These are phyloP conservation scores for Trichoderma aggressivum DNA, from an alignment of 2,329 filamentous ascomycete species.

Conservation along the genomic window DNA sequence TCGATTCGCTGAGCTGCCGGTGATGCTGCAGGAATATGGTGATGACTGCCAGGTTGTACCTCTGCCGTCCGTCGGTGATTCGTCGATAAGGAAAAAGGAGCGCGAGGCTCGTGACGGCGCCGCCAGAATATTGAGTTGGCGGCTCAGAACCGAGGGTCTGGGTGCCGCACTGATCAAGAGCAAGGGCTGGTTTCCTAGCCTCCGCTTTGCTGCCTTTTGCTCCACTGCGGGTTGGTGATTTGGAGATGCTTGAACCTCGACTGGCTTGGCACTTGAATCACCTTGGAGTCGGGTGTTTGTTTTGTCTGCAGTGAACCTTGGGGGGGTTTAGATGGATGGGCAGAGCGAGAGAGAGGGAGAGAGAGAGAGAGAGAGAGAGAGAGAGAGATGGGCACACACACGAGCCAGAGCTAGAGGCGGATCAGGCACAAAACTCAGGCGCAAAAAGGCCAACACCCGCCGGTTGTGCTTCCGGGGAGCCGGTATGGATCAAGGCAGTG, in stretches of 20 bases:
- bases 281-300: neutral
- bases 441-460: neutral
- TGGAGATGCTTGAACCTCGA: neutral
- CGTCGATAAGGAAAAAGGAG: neutral
- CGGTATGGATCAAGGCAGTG: neutral
- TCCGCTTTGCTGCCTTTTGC: slow-evolving; percentile 10
- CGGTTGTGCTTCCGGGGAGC: neutral
- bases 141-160: slow-evolving; percentile 9
- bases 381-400: neutral
- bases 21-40: neutral
- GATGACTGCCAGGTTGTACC: neutral
- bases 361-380: too few species aligned
- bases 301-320: neutral
- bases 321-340: neutral
- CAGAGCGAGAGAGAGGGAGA: neutral
- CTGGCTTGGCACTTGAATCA: neutral
- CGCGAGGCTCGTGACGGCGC: slow-evolving; percentile 3
- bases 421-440: neutral
- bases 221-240: neutral
- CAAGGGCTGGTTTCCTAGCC: neutral
- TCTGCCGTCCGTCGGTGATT: neutral
- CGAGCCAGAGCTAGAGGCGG: neutral
- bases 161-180: slow-evolving; percentile 14
- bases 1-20: slow-evolving; percentile 7
- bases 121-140: slow-evolving; percentile 10